Conservation (phyloP, 2,329 filamentous ascomycete genomes). For the Penicillium corylophilum region DNA sequence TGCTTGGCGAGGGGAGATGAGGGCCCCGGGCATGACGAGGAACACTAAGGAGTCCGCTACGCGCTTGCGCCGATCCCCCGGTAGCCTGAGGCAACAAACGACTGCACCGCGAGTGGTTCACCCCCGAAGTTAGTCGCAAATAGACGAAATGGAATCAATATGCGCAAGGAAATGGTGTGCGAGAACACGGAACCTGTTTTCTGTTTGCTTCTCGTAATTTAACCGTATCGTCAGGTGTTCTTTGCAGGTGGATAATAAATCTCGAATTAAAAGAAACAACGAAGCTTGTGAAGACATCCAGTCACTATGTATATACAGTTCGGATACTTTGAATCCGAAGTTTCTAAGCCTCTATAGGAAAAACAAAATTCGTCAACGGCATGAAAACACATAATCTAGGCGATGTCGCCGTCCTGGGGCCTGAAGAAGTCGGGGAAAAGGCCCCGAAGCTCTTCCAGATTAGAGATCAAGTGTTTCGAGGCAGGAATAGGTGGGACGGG, state of each 20-base stretch:
- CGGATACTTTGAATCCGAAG: background rate
- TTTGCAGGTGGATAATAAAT: background rate
- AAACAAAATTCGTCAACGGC: background rate
- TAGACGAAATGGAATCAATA: no score
- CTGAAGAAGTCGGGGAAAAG: slow-evolving; percentile 88
- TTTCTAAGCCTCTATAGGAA: background rate
- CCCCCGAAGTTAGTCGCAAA: background rate
- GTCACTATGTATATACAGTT: background rate
- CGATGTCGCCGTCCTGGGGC: slow-evolving; percentile 14
- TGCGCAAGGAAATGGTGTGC: no score
- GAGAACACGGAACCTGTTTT: no score
- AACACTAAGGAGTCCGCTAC: slow-evolving; percentile 17
- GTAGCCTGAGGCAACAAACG: slow-evolving; percentile 19
- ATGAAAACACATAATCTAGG: slow-evolving; percentile 4
- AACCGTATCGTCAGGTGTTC: no score
- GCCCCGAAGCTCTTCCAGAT: slow-evolving; percentile 70
- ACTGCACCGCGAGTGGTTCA: background rate
- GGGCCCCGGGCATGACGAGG: background rate
- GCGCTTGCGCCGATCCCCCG: slow-evolving; percentile 13
- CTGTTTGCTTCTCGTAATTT: background rate
- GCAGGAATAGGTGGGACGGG: slow-evolving; percentile 62
- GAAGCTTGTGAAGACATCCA: background rate
- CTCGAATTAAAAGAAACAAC: background rate
- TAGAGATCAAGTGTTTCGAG: slow-evolving; percentile 71
- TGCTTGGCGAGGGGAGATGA: slow-evolving; percentile 5